Evolutionary conservation across 306 rosid genomes (phyloP).

Genomic region (Phaseolus lunatus): DNA sequence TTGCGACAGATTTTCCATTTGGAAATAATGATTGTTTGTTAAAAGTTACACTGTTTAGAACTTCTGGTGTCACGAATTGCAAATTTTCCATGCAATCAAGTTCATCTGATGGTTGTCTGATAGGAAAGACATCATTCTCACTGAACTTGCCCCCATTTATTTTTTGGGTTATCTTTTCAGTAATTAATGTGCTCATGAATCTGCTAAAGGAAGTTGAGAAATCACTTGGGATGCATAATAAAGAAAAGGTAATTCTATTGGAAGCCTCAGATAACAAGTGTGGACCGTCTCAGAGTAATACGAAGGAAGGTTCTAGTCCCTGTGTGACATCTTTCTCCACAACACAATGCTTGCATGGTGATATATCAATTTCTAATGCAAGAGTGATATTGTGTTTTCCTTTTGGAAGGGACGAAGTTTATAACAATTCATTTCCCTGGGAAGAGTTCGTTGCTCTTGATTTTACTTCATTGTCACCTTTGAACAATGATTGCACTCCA

Average conservation of each 20-base stretch:
- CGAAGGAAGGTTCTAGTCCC: conserved; percentile 52
- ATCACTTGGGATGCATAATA: conserved; percentile 51
- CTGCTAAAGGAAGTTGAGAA: conserved; percentile 60
- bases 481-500: conserved; percentile 45
- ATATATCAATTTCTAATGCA: conserved; percentile 71
- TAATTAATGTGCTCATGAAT: conserved; percentile 54
- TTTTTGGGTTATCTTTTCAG: conserved; percentile 79
- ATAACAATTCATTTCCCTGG: conserved; percentile 59
- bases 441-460: conserved; percentile 82
- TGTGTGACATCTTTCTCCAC: conserved; percentile 60
- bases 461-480: conserved; percentile 59
- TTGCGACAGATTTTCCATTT: conserved; percentile 57
- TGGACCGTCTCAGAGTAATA: conserved; percentile 49
- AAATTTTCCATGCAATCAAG: conserved; percentile 59
- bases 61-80: conserved; percentile 67
- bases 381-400: conserved; percentile 87
- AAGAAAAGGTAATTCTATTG: conserved; percentile 45
- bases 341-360: conserved; percentile 61
- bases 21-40: conserved; percentile 55
- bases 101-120: conserved; percentile 57
- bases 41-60: conserved; percentile 74
- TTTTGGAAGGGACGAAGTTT: conserved; percentile 56
- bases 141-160: conserved; percentile 70
- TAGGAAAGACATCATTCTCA: conserved; percentile 65
- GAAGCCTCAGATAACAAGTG: conserved; percentile 49